Base-by-base conservation (phyloP, 768 basidiomycete genomes). In the Macrocybe gigantea region DNA sequence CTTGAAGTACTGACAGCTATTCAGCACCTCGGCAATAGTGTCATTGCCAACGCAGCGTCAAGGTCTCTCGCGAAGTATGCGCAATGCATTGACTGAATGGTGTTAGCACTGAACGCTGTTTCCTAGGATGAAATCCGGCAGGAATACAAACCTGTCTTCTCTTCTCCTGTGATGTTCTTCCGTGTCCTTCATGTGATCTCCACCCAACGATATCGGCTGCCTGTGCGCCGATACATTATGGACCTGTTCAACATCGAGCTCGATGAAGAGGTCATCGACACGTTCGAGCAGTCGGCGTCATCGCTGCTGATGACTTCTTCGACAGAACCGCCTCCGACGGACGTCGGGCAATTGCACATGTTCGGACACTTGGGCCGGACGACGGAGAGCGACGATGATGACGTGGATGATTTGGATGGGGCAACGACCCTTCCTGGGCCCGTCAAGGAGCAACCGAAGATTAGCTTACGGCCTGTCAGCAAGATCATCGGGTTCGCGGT, bases 31-130 rank as follows among this genome's bases (percentile, higher is more conserved):
- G 85, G 88, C 30, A 99, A 99, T 61, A 91, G 93, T 13, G 93
- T 98, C 44, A 88, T 98, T 49, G 93, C 94, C 0, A 94, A 94
- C 58, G 82, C 90, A 15, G 93, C 96, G 1, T 98, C 96, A 15
- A 80, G 92, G 40, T 85, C 91, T 12, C 71, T 99, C 35, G 85
- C 91, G 30, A 81, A 80, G 93, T 93, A 59, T 53, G 77, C 64
- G 13, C 5, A 42, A 37, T 31, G 13, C 36, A 47, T 38, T 46
- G 15, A 29, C 33, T 44, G 45, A 38, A 9, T 15, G 38, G 22
- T 48, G 44, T 3, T 44, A 6, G 34, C 36, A 49, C 35, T 51
- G 40, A 29, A 39, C 8, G 31, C 49, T 34, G n/a, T 22, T 49
- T 29, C 14, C 5, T 53, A 89, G 89, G 60, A 79, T 93, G 72